A percentile compares a stretch with the other conserved stretches of the same genome.
Evolutionary conservation across 2,329 filamentous ascomycete species (phyloP).

Genomic region (Pestalotiopsis sp.): DNA sequence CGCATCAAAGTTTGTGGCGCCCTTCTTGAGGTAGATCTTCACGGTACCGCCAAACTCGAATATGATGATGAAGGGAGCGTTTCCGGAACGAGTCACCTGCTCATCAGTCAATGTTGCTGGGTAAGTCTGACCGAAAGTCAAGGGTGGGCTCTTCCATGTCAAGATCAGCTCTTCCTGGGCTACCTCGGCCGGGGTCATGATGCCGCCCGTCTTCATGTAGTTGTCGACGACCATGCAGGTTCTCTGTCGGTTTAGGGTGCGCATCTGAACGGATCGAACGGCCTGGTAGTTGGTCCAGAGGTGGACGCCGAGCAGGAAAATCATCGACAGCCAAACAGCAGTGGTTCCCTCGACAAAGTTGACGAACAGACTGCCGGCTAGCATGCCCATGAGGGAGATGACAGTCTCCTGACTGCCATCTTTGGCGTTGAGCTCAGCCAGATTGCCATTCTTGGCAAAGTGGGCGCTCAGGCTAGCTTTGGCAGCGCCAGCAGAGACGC

Average conservation of each 20-base stretch:
- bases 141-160: conserved; percentile 45
- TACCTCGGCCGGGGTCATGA: conserved; percentile 67
- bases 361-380: conserved; percentile 80
- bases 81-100: neutral
- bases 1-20: conserved; percentile 43
- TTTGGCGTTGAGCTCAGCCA: conserved; percentile 87
- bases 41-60: conserved; percentile 43
- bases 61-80: conserved; percentile 63
- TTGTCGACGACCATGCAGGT: conserved; percentile 74
- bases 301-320: conserved; percentile 73
- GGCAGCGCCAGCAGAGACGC: conserved; percentile 84
- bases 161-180: conserved; percentile 66
- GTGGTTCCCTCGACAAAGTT: conserved; percentile 68
- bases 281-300: conserved; percentile 84
- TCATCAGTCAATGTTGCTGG: conserved; percentile 11
- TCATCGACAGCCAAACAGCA: conserved; percentile 73
- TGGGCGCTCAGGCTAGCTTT: conserved; percentile 91
- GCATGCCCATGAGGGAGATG: conserved; percentile 84
- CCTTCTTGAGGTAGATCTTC: conserved; percentile 64
- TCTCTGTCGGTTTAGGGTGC: conserved; percentile 81
- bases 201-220: conserved; percentile 47
- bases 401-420: conserved; percentile 95
- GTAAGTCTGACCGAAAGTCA: conserved; percentile 37
- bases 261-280: conserved; percentile 81
- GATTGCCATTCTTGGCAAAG: conserved; percentile 83